A percentile compares a stretch with the other conserved stretches of the same genome.
Conservation (phyloP, 352 stramenopile species). For the Paralagenidium karlingii region DNA sequence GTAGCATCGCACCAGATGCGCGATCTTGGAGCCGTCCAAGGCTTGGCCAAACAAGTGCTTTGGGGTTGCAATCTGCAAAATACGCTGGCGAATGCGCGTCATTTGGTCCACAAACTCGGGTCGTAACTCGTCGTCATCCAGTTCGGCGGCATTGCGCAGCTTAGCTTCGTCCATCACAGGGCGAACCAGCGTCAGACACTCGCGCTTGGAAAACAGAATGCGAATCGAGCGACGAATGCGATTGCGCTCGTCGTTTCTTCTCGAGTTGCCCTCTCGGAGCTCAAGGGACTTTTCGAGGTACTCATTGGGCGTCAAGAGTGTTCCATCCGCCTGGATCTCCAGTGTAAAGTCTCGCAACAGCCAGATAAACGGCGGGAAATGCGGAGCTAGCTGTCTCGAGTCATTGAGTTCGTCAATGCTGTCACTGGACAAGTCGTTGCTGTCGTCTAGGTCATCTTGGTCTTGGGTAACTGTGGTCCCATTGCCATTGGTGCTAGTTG, state of each 20-base stretch:
- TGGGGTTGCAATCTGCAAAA: constrained; percentile 32
- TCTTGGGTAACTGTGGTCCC: background rate
- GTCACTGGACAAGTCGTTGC: constrained; percentile 11
- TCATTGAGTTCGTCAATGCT: constrained; percentile 11
- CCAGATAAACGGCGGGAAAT: constrained; percentile 79
- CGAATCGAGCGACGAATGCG: constrained; percentile 45
- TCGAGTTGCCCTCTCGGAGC: constrained; percentile 20
- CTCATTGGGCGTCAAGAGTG: constrained; percentile 37
- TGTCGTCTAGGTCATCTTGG: constrained; percentile 9
- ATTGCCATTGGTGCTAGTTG: no score
- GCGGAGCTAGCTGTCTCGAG: constrained; percentile 37
- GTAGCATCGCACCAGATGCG: constrained; percentile 50
- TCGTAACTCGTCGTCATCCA: constrained; percentile 37
- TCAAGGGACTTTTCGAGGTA: constrained; percentile 72
- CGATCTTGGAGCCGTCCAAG: constrained; percentile 47
- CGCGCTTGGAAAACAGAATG: constrained; percentile 53
- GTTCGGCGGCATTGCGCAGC: constrained; percentile 36
- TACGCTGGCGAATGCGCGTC: constrained; percentile 22
- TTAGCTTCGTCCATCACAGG: constrained; percentile 54
- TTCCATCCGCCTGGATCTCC: constrained; percentile 57
- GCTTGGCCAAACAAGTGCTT: constrained; percentile 60
- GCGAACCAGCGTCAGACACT: constrained; percentile 68
- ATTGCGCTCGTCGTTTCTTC: constrained; percentile 59
- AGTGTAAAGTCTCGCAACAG: constrained; percentile 75
- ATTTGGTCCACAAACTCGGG: constrained; percentile 75